phyloP scores from a whole-genome alignment of 805 yeast species.

The Yamadazyma endophytica region DNA sequence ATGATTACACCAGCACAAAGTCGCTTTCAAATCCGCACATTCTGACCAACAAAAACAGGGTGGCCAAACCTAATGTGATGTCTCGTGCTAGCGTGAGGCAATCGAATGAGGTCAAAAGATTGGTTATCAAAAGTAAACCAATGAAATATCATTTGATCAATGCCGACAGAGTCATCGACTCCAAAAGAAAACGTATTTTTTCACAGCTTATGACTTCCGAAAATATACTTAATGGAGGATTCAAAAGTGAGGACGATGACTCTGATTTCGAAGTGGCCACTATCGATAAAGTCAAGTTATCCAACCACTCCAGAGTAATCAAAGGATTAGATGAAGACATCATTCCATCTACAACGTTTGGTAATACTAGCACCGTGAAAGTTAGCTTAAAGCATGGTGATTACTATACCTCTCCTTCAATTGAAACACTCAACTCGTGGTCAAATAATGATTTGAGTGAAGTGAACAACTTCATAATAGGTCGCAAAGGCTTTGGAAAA shows the following conservation, averaged over 20 bases:
- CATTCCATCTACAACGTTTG: constrained; percentile 1
- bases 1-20: constrained; percentile 7
- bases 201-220: constrained; percentile 10
- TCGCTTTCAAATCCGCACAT: neutral
- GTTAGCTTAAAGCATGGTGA: constrained; percentile 23
- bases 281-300: neutral
- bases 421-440: constrained; percentile 42
- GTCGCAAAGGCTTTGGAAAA: constrained; percentile 65
- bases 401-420: constrained; percentile 73
- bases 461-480: constrained; percentile 63
- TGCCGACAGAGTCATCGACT: constrained; percentile 35
- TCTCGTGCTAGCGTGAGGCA: constrained; percentile 8
- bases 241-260: constrained; percentile 7
- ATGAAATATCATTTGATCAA: constrained; percentile 37
- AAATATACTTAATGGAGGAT: constrained; percentile 7
- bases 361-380: neutral
- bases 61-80: constrained; percentile 9
- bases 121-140: constrained; percentile 38
- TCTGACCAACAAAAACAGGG: constrained; percentile 3
- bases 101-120: constrained; percentile 18
- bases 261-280: constrained; percentile 4
- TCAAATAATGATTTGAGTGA: constrained; percentile 46
- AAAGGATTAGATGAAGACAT: constrained; percentile 2
- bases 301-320: constrained; percentile 3
- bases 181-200: constrained; percentile 28